A percentile compares a stretch with the other conserved stretches of the same genome.
Evolutionary conservation across 2,329 filamentous ascomycete species (phyloP).

Genomic region (Fusarium ambrosium): DNA sequence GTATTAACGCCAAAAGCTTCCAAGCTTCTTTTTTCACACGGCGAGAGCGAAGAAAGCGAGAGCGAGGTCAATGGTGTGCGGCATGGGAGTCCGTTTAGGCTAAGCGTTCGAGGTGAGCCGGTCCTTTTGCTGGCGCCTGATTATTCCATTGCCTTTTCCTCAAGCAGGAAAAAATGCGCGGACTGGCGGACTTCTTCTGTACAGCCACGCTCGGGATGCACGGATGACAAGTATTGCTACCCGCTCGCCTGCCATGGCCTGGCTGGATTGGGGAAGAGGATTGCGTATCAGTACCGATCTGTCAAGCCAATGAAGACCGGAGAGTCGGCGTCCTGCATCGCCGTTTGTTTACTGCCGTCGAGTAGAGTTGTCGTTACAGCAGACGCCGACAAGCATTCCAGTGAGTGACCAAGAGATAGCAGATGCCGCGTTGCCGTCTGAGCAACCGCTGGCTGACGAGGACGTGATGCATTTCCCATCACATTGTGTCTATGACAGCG

Average conservation of each 20-base stretch:
- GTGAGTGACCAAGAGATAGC: not conserved
- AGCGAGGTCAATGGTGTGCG: not conserved
- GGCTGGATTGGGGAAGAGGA: constrained; percentile 7
- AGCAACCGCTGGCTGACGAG: constrained; percentile 20
- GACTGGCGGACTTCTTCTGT: not conserved
- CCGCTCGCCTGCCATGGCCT: not conserved
- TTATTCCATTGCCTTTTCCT: constrained; percentile 25
- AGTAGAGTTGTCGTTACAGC: constrained; percentile 3
- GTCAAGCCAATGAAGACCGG: constrained; percentile 18
- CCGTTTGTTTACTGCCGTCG: constrained; percentile 20
- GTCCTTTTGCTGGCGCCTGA: not conserved
- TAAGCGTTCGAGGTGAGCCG: not conserved
- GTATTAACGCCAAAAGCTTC: not conserved
- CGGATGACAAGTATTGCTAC: constrained; percentile 24
- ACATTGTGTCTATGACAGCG: not conserved
- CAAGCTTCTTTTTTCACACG: not conserved
- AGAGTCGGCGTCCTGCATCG: constrained; percentile 8
- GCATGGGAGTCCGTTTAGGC: constrained; percentile 10
- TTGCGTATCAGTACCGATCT: constrained; percentile 12
- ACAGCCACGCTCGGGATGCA: constrained; percentile 41
- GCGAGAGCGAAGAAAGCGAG: not conserved
- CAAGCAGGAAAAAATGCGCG: constrained; percentile 2
- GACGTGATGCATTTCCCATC: constrained; percentile 19
- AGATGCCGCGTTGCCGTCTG: constrained; percentile 34
- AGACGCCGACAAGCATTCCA: constrained; percentile 24